Evolutionary conservation across 2,329 filamentous ascomycete genomes (phyloP).

Genomic region (Pleoardoris graminearum): DNA sequence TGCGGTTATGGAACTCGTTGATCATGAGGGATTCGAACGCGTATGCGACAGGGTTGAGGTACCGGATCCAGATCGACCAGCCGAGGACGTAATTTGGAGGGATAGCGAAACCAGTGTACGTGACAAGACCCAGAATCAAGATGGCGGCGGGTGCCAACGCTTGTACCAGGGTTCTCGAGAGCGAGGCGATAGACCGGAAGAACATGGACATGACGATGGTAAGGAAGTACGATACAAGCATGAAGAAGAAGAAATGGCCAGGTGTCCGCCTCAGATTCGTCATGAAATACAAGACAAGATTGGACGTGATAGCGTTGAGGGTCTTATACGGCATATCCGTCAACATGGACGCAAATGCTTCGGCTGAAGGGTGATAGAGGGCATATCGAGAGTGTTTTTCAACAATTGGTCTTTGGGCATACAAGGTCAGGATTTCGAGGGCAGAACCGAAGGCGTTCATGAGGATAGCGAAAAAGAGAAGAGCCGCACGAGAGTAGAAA

Average conservation of each 20-base stretch:
- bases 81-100: conserved; percentile 67
- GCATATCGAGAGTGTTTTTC: conserved; percentile 88
- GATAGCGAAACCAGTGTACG: conserved; percentile 67
- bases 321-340: conserved; percentile 85
- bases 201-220: conserved; percentile 84
- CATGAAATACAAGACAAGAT: conserved; percentile 84
- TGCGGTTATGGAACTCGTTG: conserved; percentile 74
- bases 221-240: conserved; percentile 73
- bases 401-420: conserved; percentile 86
- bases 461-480: conserved; percentile 85
- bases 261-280: conserved; percentile 75
- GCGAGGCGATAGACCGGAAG: conserved; percentile 78
- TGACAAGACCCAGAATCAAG: conserved; percentile 67
- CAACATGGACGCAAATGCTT: conserved; percentile 85
- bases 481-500: conserved; percentile 77
- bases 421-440: conserved; percentile 83
- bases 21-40: conserved; percentile 79
- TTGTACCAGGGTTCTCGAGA: conserved; percentile 68
- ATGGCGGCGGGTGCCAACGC: conserved; percentile 61
- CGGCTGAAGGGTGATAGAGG: conserved; percentile 84
- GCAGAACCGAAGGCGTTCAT: conserved; percentile 83
- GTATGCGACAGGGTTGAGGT: conserved; percentile 77
- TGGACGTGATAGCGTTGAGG: conserved; percentile 74
- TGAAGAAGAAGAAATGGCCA: conserved; percentile 82
- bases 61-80: conserved; percentile 85